Conservation (phyloP, 1,139 yeast species). For the Geotrichum europaeum region DNA sequence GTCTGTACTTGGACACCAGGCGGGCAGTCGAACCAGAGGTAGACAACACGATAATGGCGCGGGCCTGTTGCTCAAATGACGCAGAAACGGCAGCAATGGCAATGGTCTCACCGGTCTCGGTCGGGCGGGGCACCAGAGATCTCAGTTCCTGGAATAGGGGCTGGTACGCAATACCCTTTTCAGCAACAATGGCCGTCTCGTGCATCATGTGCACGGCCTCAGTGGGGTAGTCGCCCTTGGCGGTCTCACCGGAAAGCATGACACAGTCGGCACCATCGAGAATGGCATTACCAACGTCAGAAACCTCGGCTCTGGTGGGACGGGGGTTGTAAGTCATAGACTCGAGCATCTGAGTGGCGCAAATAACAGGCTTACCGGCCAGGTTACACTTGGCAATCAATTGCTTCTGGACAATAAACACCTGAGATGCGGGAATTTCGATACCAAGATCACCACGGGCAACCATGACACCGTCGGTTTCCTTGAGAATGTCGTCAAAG, state of each 20-base stretch:
- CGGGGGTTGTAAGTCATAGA: conserved; percentile 99
- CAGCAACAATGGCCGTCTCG: conserved; percentile 93
- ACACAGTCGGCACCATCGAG: conserved; percentile 99
- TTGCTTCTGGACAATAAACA: conserved; percentile 97
- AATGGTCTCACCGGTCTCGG: conserved; percentile 92
- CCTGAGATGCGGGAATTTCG: conserved; percentile 99
- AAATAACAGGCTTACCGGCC: conserved; percentile 98
- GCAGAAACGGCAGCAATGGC: conserved; percentile 97
- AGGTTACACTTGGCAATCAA: conserved; percentile 97
- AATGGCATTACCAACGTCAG: conserved; percentile 98
- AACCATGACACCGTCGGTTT: conserved; percentile 99
- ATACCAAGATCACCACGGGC: conserved; percentile 99
- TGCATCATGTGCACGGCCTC: conserved; percentile 99
- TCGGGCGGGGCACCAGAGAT: conserved; percentile 78
- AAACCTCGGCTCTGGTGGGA: conserved; percentile 99
- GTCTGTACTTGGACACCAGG: conserved; percentile 95
- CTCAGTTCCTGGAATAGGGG: conserved; percentile 86
- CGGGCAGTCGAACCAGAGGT: conserved; percentile 95
- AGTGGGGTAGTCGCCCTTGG: conserved; percentile 96
- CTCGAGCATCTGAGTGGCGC: conserved; percentile 99
- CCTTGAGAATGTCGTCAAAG: conserved; percentile 89
- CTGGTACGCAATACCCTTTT: conserved; percentile 89
- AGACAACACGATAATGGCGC: conserved; percentile 93
- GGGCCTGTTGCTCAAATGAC: conserved; percentile 91
- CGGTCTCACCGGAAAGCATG: conserved; percentile 99